Evolutionary conservation across 768 basidiomycete genomes (phyloP).

Genomic region (Psilocybe tampanensis): DNA sequence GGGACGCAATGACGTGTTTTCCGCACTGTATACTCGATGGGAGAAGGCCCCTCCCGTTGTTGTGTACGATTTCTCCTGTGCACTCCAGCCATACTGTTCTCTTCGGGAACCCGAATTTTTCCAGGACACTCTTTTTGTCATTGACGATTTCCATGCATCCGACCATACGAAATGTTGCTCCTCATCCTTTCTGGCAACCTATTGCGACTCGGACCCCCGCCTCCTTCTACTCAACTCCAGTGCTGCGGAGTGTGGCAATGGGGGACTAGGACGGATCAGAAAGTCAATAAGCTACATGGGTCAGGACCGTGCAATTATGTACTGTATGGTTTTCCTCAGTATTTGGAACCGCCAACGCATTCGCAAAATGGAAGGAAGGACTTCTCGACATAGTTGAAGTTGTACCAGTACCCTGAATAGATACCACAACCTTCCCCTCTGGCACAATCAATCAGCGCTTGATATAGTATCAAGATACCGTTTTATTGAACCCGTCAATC

Average conservation of each 20-base stretch:
- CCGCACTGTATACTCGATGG: conserved; percentile 34
- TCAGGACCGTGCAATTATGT: conserved; percentile 25
- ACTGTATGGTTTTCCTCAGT: conserved; percentile 23
- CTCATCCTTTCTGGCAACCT: conserved; percentile 27
- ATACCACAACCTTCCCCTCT: no score
- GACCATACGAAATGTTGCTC: conserved; percentile 30
- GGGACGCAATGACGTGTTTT: conserved; percentile 40
- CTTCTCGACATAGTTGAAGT: no score
- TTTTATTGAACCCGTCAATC: no score
- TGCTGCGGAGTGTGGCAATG: conserved; percentile 35
- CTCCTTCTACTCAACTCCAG: conserved; percentile 31
- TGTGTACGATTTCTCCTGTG: conserved; percentile 3
- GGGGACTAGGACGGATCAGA: conserved; percentile 23
- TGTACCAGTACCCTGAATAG: no score
- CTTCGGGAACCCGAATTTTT: no score
- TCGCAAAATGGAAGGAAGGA: background rate
- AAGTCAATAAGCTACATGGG: conserved; percentile 31
- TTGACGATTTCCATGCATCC: conserved; percentile 33
- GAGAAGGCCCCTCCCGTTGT: conserved; percentile 24
- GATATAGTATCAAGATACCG: no score
- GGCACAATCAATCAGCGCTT: no score
- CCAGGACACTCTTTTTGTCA: conserved; percentile 24
- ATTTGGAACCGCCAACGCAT: conserved; percentile 15
- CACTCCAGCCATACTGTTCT: no score
- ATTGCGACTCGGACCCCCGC: conserved; percentile 24